Percentiles rank a stretch among this genome's conserved stretches.
These are phyloP conservation scores for Fomitopsis pinicola DNA, from an alignment of 1,284 basidiomycete genomes.

Conservation along the genomic window DNA sequence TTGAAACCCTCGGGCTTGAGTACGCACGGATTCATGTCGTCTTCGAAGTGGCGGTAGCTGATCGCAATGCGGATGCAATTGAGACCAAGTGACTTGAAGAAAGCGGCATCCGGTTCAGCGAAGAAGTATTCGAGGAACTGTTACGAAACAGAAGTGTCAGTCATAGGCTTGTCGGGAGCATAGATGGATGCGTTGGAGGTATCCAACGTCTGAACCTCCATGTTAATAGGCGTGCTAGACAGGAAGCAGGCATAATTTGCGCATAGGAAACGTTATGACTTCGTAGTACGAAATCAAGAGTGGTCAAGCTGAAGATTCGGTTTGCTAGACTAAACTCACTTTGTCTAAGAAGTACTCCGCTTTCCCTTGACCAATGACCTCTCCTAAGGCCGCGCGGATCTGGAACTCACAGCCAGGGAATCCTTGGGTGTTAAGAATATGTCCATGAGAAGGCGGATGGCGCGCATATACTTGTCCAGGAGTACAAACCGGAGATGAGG, in stretches of 20 bases:
- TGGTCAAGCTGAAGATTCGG: too few relatives aligned
- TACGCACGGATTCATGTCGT: constrained; percentile 63
- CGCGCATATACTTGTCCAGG: neutral
- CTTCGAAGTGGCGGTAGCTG: constrained; percentile 70
- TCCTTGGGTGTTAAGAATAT: constrained; percentile 25
- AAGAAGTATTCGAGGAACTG: constrained; percentile 81
- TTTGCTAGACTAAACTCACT: constrained; percentile 30
- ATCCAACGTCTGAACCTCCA: neutral
- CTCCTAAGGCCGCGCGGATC: constrained; percentile 63
- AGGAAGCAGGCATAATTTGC: too few relatives aligned
- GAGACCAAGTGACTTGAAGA: constrained; percentile 66
- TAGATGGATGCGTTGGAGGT: neutral
- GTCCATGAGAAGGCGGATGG: neutral
- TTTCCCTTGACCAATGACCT: constrained; percentile 65
- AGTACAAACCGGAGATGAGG: constrained; percentile 45
- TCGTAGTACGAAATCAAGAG: too few relatives aligned
- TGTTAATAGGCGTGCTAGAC: neutral
- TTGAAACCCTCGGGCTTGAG: constrained; percentile 60
- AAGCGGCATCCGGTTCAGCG: constrained; percentile 60
- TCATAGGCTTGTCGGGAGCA: too few relatives aligned
- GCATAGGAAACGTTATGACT: too few relatives aligned
- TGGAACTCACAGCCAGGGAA: constrained; percentile 62
- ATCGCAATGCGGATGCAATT: constrained; percentile 71
- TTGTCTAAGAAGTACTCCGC: constrained; percentile 78
- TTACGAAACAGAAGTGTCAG: too few relatives aligned